Evolutionary conservation across 2,329 filamentous ascomycete species (phyloP).

Genomic region (Penicillium sclerotigenum): DNA sequence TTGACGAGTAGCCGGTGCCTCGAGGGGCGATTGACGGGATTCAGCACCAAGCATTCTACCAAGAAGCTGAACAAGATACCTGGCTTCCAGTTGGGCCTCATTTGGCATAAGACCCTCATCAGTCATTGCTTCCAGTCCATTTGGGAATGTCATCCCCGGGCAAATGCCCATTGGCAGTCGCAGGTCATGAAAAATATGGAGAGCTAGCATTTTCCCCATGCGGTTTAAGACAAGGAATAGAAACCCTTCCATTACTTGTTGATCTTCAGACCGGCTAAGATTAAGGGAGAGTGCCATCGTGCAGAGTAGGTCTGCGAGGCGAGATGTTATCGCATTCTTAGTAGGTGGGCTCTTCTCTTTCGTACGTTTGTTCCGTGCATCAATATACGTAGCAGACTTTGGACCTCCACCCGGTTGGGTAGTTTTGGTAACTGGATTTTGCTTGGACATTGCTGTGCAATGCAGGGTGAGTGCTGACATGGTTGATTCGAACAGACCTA

Average conservation of each 20-base stretch:
- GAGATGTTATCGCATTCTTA: constrained; percentile 18
- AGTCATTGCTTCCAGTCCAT: constrained; percentile 28
- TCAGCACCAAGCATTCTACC: constrained; percentile 26
- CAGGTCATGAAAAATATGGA: constrained; percentile 40
- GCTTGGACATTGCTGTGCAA: constrained; percentile 19
- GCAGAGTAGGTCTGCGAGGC: constrained; percentile 27
- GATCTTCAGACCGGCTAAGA: constrained; percentile 24
- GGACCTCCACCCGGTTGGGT: not conserved
- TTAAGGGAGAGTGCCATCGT: constrained; percentile 34
- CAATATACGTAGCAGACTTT: not conserved
- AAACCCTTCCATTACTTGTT: constrained; percentile 42
- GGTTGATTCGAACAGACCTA: constrained; percentile 33
- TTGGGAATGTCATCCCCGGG: constrained; percentile 31
- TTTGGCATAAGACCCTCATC: constrained; percentile 23
- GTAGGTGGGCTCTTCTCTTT: not conserved
- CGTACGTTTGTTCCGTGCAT: constrained; percentile 5
- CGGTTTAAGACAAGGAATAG: constrained; percentile 39
- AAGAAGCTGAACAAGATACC: constrained; percentile 37
- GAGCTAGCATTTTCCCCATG: constrained; percentile 40
- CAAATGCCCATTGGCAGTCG: constrained; percentile 25
- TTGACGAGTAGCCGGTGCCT: not conserved
- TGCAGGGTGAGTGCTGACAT: constrained; percentile 27
- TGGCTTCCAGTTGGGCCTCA: constrained; percentile 34
- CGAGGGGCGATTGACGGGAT: not conserved
- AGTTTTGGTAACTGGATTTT: constrained; percentile 8